Base-by-base conservation (phyloP, 176 grass and related monocot species). In the Tillandsia fasciculata region DNA sequence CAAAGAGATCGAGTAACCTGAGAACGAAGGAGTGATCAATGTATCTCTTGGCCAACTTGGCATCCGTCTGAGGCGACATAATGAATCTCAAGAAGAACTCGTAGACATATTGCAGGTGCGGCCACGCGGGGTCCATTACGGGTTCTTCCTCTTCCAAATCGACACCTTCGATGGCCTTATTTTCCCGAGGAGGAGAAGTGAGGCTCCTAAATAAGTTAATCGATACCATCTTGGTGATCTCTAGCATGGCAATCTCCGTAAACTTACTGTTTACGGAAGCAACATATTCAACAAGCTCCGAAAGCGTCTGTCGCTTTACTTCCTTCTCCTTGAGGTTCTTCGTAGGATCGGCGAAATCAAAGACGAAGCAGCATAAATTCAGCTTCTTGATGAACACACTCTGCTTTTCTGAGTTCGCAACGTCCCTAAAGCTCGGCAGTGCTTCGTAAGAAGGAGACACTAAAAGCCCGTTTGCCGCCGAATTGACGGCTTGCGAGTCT, bases 71-170 rank as follows among this genome's bases (percentile, higher is more conserved):
- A 50, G 91, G 89, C 10, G 93, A 96, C 51, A 84, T 83, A 6
- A 92, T 80, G 75, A 96, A 96, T 61, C 88, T 82, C 70, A 96
- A 80, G 73, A 96, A 96, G 58, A 85, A 68, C 73, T 96, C 93
- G 52, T 96, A 92, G 66, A 96, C 81, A 1, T 92, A 83, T 70
- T 96, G 93, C 77, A 96, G 64, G 80, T 96, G 93, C 12, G 81
- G 79, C 93, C 93, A 96, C 22, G 88, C 81, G 15, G 92, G 92
- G 49, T 96, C 92, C 93, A 96, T 90, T 74, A 96, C 72, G 64
- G 93, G 93, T 76, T 96, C 93, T 24, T 92, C 93, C 53, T 96
- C 93, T 76, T 96, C 93, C 78, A 96, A 74, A 89, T 96, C 93
- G 53, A 87, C 72, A 27, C 83, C 83, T 78, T 92, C 88, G 1